These are phyloP conservation scores for Debaryomyces sp. DNA, from an alignment of 1,139 yeast species.

Conservation along the genomic window DNA sequence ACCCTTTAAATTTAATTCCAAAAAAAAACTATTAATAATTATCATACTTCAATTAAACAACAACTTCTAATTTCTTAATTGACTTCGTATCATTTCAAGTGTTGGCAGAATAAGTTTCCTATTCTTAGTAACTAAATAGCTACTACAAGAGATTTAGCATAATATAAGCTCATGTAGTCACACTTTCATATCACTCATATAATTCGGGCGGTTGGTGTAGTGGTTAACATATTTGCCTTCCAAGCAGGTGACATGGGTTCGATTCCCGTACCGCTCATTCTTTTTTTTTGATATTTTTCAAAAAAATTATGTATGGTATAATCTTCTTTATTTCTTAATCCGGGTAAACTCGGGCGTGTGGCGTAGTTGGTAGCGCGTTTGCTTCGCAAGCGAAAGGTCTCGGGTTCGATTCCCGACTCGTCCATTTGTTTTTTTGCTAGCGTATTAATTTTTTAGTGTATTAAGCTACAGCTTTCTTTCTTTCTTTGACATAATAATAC, in stretches of 20 bases:
- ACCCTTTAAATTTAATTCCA: not conserved
- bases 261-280: slow-evolving; percentile 77
- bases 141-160: too few relatives aligned
- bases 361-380: slow-evolving; percentile 94
- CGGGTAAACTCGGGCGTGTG: slow-evolving; percentile 63
- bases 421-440: slow-evolving; percentile 46
- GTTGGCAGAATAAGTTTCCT: not conserved
- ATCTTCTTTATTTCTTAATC: not conserved
- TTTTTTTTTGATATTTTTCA: slow-evolving; percentile 24
- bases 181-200: not conserved
- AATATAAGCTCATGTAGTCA: not conserved
- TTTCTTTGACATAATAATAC: not conserved
- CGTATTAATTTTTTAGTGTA: not conserved
- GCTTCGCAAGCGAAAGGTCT: slow-evolving; percentile 90
- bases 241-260: slow-evolving; percentile 84
- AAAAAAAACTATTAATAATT: not conserved
- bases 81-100: not conserved
- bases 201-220: slow-evolving; percentile 53
- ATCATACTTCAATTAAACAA: not conserved
- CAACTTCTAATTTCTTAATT: not conserved
- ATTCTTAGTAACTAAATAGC: not conserved
- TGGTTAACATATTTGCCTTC: slow-evolving; percentile 66
- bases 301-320: too few relatives aligned
- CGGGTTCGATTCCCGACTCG: slow-evolving; percentile 91
- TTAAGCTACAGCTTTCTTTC: too few relatives aligned